A percentile compares a stretch with the other conserved stretches of the same genome.
phyloP scores from a whole-genome alignment of 768 basidiomycete genomes.

The Boletus sp. region DNA sequence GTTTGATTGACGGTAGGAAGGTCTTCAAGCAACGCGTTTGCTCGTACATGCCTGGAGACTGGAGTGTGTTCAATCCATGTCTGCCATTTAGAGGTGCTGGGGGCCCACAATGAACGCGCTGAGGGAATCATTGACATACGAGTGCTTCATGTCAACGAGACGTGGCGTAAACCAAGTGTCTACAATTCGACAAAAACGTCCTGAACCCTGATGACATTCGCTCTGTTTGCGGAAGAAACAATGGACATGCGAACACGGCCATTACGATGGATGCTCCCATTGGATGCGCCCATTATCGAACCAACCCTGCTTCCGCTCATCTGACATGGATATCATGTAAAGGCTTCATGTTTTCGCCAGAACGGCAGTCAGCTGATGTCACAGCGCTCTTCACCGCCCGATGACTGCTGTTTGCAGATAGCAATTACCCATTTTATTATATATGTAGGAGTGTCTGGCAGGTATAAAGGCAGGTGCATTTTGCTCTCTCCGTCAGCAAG shows the following conservation, averaged over 20 bases:
- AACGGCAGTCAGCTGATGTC: background rate
- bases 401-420: background rate
- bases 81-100: too few species aligned
- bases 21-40: too few species aligned
- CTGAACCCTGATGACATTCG: too few species aligned
- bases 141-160: too few species aligned
- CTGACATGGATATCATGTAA: background rate
- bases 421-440: background rate
- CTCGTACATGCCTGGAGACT: too few species aligned
- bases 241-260: background rate
- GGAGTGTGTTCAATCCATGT: too few species aligned
- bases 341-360: background rate
- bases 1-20: too few species aligned
- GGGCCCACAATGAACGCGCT: too few species aligned
- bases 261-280: background rate
- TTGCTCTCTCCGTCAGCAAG: background rate
- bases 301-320: background rate
- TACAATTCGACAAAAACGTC: too few species aligned
- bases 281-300: background rate
- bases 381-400: background rate
- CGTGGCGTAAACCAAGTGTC: too few species aligned
- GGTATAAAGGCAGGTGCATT: slow-evolving; percentile 4
- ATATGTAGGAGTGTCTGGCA: background rate
- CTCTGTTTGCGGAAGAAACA: too few species aligned
- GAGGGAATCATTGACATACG: too few species aligned